These are phyloP conservation scores for Penicillium coffeae DNA, from an alignment of 495 filamentous ascomycete species.

Conservation along the genomic window DNA sequence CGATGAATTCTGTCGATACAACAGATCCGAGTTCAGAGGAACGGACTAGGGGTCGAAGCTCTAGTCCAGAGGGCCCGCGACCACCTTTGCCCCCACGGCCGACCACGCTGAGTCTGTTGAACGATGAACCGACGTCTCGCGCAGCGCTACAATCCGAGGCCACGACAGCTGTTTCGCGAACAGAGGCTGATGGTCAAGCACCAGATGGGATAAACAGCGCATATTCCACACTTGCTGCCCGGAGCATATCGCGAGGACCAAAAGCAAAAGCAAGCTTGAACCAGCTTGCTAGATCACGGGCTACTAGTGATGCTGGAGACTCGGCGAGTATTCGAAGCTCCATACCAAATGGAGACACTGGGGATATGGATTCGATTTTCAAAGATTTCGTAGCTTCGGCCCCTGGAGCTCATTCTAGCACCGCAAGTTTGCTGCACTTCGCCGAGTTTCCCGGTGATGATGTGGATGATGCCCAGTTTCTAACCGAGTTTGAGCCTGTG, in stretches of 20 bases:
- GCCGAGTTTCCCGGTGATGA: slow-evolving; percentile 54
- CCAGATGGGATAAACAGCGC: slow-evolving; percentile 63
- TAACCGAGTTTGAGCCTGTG: slow-evolving; percentile 74
- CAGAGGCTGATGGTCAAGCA: slow-evolving; percentile 71
- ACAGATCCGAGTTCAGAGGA: slow-evolving; percentile 3
- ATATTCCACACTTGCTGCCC: slow-evolving; percentile 46
- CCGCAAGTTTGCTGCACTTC: slow-evolving; percentile 36
- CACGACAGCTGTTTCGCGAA: slow-evolving; percentile 76
- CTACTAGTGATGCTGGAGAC: slow-evolving; percentile 65
- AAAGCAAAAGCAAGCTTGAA: slow-evolving; percentile 42
- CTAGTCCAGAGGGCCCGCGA: slow-evolving; percentile 38
- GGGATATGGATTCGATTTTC: slow-evolving; percentile 80
- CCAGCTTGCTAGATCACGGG: slow-evolving; percentile 43
- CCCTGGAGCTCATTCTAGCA: slow-evolving; percentile 16
- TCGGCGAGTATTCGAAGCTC: slow-evolving; percentile 79
- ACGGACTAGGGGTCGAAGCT: slow-evolving; percentile 18
- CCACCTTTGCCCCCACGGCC: slow-evolving; percentile 72
- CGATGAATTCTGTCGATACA: slow-evolving; percentile 4
- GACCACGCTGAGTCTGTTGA: slow-evolving; percentile 38
- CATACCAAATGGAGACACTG: slow-evolving; percentile 66
- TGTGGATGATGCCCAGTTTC: slow-evolving; percentile 56
- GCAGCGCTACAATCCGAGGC: slow-evolving; percentile 63
- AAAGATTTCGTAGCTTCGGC: slow-evolving; percentile 54
- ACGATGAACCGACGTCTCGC: slow-evolving; percentile 35
- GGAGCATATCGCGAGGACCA: slow-evolving; percentile 31